These are phyloP conservation scores for Hypoxylon lienhwacheense DNA, from an alignment of 495 filamentous ascomycete genomes.

Conservation along the genomic window DNA sequence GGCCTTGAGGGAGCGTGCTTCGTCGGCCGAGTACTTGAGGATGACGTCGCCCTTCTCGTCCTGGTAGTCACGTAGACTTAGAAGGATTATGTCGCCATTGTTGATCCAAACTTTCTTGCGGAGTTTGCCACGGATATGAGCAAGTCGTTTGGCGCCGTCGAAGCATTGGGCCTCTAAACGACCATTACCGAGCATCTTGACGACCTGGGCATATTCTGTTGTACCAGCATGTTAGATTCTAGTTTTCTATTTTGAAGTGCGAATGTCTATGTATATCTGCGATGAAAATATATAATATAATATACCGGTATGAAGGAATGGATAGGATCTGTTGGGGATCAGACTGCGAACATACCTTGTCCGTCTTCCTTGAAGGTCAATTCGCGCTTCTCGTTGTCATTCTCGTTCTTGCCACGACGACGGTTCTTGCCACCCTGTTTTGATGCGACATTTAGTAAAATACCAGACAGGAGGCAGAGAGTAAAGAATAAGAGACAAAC, in stretches of 20 bases:
- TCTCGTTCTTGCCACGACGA: conserved; percentile 99
- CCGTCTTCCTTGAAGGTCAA: conserved; percentile 98
- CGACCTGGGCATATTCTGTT: conserved; percentile 93
- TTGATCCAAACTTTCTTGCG: conserved; percentile 99
- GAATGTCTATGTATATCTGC: background rate
- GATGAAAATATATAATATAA: background rate
- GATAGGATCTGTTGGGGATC: background rate
- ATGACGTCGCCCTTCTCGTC: conserved; percentile 99
- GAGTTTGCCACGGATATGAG: conserved; percentile 90
- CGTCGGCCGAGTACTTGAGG: conserved; percentile 97
- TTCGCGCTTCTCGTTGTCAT: conserved; percentile 97
- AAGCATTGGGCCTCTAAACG: conserved; percentile 96
- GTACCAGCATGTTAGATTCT: conserved; percentile 27
- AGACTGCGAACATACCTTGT: conserved; percentile 61
- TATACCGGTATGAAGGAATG: too few species aligned
- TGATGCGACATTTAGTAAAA: conserved; percentile 11
- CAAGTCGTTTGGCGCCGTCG: conserved; percentile 85
- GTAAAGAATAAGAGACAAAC: too few species aligned
- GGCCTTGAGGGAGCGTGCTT: conserved; percentile 83
- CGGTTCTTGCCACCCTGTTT: conserved; percentile 95
- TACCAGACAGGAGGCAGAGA: background rate
- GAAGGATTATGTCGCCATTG: conserved; percentile 96
- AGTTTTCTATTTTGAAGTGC: background rate
- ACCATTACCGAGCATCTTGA: conserved; percentile 99
- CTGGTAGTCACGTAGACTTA: conserved; percentile 96